phyloP scores from a whole-genome alignment of 225 moss, liverwort and hornwort species.

The Straminergon stramineum region DNA sequence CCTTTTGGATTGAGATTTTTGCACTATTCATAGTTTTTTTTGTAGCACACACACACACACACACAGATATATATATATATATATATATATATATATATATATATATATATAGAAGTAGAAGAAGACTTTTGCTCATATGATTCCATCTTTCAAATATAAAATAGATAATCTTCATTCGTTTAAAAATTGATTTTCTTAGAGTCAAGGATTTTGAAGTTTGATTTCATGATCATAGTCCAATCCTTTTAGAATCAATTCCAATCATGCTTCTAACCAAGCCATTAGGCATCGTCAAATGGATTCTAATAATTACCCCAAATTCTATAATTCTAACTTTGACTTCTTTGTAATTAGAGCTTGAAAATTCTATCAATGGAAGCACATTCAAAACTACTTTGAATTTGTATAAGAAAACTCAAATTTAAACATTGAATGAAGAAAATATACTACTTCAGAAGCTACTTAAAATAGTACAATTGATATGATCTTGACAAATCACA shows the following conservation, averaged over 20 bases:
- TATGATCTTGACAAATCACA: background rate
- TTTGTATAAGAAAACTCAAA: background rate
- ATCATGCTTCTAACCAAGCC: background rate
- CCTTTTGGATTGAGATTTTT: background rate
- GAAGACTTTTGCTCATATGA: background rate
- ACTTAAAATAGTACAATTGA: background rate
- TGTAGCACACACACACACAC: no score
- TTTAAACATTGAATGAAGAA: background rate
- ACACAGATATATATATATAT: no score
- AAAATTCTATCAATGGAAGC: background rate
- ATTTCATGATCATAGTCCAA: fast-evolving
- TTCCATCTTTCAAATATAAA: background rate
- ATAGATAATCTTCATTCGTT: background rate
- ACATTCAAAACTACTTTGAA: background rate
- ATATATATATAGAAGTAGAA: background rate
- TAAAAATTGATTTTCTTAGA: background rate
- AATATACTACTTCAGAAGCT: background rate
- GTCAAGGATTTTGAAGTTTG: background rate
- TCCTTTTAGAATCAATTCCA: background rate
- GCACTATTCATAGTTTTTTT: background rate
- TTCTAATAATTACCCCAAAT: fast-evolving
- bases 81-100: no score
- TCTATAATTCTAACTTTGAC: background rate
- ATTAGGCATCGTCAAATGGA: background rate
- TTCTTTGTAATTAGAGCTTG: background rate